Percentiles rank a stretch among this genome's conserved stretches.
phyloP scores from a whole-genome alignment of 352 stramenopile genomes.

The Phytophthora fragariae region DNA sequence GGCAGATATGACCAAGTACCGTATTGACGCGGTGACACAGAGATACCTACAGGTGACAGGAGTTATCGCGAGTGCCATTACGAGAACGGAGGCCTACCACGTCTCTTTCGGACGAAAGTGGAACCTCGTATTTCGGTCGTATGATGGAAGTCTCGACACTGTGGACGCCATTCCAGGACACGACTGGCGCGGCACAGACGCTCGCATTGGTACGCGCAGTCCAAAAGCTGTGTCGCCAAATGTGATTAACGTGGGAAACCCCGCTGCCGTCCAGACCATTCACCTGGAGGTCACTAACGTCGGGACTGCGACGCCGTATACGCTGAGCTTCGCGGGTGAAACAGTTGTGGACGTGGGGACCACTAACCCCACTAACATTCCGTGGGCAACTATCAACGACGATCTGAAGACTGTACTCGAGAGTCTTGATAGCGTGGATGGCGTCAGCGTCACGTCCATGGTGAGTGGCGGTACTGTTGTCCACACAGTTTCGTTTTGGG shows the following conservation, averaged over 20 bases:
- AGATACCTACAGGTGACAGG: slow-evolving; percentile 62
- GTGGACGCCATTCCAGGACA: slow-evolving; percentile 67
- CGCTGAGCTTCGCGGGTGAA: slow-evolving; percentile 60
- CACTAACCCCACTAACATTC: slow-evolving; percentile 33
- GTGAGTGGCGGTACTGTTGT: slow-evolving; percentile 64
- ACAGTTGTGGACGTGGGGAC: slow-evolving; percentile 23
- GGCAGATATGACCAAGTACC: slow-evolving; percentile 62
- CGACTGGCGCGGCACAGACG: slow-evolving; percentile 65
- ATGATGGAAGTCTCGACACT: slow-evolving; percentile 57
- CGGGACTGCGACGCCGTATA: slow-evolving; percentile 49
- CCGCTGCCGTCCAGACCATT: slow-evolving; percentile 60
- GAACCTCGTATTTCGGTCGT: slow-evolving; percentile 78
- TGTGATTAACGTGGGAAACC: slow-evolving; percentile 62
- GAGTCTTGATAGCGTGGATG: slow-evolving; percentile 55
- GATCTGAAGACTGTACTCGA: slow-evolving; percentile 56
- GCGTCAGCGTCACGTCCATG: slow-evolving; percentile 56
- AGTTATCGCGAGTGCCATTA: slow-evolving; percentile 50
- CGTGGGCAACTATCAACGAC: slow-evolving; percentile 40
- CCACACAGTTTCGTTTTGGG: slow-evolving; percentile 91
- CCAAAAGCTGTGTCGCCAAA: slow-evolving; percentile 48
- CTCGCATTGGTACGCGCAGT: slow-evolving; percentile 55
- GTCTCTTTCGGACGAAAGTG: slow-evolving; percentile 62
- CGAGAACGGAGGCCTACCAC: slow-evolving; percentile 45
- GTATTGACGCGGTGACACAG: slow-evolving; percentile 23
- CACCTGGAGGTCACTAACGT: slow-evolving; percentile 49